Evolutionary conservation across 352 stramenopile species (phyloP).

Genomic region (Pythium aristosporum): DNA sequence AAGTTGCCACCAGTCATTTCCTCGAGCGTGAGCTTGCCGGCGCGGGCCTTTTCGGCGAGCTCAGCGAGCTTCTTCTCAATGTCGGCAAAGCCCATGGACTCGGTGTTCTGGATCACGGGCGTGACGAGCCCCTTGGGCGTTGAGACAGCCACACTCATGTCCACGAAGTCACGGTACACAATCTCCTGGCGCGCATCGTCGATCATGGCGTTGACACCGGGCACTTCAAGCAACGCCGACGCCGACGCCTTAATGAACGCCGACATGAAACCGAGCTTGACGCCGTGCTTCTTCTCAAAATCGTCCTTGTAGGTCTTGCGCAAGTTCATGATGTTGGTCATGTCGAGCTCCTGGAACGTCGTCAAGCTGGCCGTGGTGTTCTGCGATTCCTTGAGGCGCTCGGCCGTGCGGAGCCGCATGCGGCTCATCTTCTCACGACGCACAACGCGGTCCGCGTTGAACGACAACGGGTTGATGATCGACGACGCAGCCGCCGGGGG

Average conservation of each 20-base stretch:
- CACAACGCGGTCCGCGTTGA: conserved; percentile 45
- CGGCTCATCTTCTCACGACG: conserved; percentile 98
- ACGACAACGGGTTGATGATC: conserved; percentile 48
- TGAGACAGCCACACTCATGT: conserved; percentile 98
- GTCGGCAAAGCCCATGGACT: conserved; percentile 98
- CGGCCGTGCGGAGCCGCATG: conserved; percentile 97
- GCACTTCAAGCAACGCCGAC: conserved; percentile 91
- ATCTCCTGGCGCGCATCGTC: conserved; percentile 98
- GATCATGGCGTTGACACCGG: conserved; percentile 98
- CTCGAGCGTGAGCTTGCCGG: conserved; percentile 77
- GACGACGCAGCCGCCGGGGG: conserved; percentile 12
- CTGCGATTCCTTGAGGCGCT: conserved; percentile 97
- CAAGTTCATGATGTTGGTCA: conserved; percentile 95
- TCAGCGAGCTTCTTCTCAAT: conserved; percentile 96
- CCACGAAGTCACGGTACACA: conserved; percentile 98
- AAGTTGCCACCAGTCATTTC: conserved; percentile 98
- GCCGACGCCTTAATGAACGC: conserved; percentile 97
- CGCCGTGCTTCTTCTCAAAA: conserved; percentile 97
- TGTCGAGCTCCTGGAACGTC: conserved; percentile 99
- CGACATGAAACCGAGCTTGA: conserved; percentile 99
- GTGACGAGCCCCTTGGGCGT: conserved; percentile 97
- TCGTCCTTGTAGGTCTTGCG: conserved; percentile 94
- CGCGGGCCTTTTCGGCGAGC: conserved; percentile 82
- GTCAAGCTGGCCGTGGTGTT: conserved; percentile 98
- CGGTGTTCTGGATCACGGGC: conserved; percentile 97